These are phyloP conservation scores for Moniliophthora roreri DNA, from an alignment of 1,284 basidiomycete genomes.

Conservation along the genomic window DNA sequence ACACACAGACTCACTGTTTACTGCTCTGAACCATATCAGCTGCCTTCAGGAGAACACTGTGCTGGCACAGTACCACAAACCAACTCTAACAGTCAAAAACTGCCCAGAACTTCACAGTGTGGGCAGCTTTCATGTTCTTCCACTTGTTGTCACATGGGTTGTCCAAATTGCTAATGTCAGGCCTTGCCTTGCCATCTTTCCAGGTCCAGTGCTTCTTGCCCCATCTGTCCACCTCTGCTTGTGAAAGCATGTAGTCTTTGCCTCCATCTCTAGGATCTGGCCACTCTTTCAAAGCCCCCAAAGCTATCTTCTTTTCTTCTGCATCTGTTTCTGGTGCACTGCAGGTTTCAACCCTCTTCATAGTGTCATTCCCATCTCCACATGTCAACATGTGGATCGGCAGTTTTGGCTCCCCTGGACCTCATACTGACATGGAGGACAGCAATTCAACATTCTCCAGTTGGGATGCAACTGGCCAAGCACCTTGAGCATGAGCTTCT, in stretches of 20 bases:
- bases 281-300: too few relatives aligned
- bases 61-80: too few relatives aligned
- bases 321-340: too few relatives aligned
- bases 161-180: background rate
- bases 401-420: background rate
- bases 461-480: background rate
- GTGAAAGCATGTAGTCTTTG: background rate
- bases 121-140: background rate
- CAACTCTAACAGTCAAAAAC: too few relatives aligned
- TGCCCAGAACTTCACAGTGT: too few relatives aligned
- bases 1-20: too few relatives aligned
- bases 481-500: background rate
- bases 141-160: slow-evolving; percentile 1
- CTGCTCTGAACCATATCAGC: too few relatives aligned
- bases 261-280: too few relatives aligned
- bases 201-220: background rate
- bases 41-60: too few relatives aligned
- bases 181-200: background rate
- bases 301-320: too few relatives aligned
- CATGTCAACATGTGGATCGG: background rate
- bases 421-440: background rate
- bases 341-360: background rate
- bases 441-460: background rate
- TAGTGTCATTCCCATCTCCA: background rate
- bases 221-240: background rate